Percentiles rank a stretch among this genome's conserved stretches.
These are phyloP conservation scores for Chlorella sp. DNA, from an alignment of 139 green algal species.

Conservation along the genomic window DNA sequence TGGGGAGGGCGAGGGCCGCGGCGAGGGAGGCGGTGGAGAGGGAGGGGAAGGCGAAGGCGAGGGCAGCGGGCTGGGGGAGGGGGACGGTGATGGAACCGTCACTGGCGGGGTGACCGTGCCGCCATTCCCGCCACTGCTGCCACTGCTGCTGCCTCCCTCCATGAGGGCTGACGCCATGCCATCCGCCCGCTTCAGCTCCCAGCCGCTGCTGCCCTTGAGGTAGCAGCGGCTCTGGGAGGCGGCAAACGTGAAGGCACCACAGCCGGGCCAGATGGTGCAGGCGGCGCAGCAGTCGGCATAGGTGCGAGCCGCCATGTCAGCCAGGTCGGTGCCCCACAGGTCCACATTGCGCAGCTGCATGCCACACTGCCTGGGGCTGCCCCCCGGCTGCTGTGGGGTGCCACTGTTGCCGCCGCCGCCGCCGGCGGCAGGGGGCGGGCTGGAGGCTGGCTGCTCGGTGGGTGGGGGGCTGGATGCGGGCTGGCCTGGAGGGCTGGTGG, in stretches of 20 bases:
- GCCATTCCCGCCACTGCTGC: not conserved
- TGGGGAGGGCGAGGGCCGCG: not conserved
- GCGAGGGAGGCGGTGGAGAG: not conserved
- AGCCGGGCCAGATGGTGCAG: not conserved
- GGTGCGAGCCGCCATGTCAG: not conserved
- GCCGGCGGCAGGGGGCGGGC: no score
- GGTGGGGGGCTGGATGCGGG: no score
- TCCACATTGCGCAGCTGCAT: not conserved
- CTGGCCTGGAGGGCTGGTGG: no score
- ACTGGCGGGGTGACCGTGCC: no score
- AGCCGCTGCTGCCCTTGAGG: not conserved
- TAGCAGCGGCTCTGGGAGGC: not conserved
- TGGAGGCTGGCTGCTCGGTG: no score
- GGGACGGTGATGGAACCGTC: not conserved
- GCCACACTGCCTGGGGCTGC: not conserved
- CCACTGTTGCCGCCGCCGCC: no score
- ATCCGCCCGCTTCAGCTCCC: not conserved
- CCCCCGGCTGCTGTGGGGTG: no score
- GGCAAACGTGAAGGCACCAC: not conserved
- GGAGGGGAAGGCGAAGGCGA: not conserved
- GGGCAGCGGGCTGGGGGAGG: not conserved
- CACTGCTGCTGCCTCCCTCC: not conserved
- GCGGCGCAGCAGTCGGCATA: not conserved
- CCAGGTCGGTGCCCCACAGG: not conserved
- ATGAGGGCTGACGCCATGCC: not conserved